Evolutionary conservation across 805 yeast genomes (phyloP).

Genomic region (Saccharomycopsis selenospora): DNA sequence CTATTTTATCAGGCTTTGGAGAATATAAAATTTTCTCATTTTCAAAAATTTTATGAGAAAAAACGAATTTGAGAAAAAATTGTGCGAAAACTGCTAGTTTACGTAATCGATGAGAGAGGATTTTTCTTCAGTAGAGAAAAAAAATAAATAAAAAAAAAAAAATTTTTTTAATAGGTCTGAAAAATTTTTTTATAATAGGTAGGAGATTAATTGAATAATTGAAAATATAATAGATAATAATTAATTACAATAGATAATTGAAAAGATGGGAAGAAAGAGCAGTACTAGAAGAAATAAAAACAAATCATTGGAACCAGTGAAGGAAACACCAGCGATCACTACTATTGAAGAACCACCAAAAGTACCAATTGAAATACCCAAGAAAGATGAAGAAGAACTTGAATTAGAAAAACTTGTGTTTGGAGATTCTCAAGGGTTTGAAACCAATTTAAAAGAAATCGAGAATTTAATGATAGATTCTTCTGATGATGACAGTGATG

Average conservation of each 20-base stretch:
- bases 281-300: not conserved
- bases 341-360: no score
- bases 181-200: not conserved
- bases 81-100: no score
- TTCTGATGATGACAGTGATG: conserved; percentile 34
- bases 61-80: no score
- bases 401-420: conserved; percentile 77
- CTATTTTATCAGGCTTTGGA: no score
- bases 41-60: no score
- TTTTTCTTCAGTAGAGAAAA: no score
- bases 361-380: conserved; percentile 43
- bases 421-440: conserved; percentile 79
- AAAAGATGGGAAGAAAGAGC: not conserved
- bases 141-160: no score
- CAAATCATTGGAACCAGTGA: conserved; percentile 5
- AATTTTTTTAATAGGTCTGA: no score
- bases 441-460: conserved; percentile 51
- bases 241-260: not conserved
- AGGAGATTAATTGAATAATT: not conserved
- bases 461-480: conserved; percentile 39
- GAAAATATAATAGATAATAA: not conserved
- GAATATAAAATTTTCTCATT: no score
- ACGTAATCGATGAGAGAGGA: no score
- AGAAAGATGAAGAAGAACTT: conserved; percentile 80
- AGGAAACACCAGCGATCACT: no score